These are phyloP conservation scores for Dioscorea alata DNA, from an alignment of 106 monocot species.

Conservation along the genomic window DNA sequence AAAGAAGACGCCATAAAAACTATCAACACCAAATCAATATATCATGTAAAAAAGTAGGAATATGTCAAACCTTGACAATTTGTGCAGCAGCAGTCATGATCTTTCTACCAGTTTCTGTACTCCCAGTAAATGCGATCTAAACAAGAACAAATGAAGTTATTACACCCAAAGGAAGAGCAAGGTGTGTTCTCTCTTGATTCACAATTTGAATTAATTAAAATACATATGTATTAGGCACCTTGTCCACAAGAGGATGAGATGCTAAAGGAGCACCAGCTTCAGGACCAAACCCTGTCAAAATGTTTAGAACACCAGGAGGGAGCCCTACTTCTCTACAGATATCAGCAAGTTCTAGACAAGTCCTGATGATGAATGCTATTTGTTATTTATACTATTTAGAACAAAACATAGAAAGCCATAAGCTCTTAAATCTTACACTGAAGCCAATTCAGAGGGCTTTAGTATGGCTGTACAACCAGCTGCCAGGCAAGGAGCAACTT, in stretches of 20 bases:
- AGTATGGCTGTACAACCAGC: conserved; percentile 95
- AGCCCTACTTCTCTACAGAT: conserved; percentile 87
- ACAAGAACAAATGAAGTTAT: background rate
- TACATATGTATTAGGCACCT: conserved; percentile 32
- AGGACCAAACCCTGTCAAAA: conserved; percentile 86
- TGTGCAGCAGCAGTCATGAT: conserved; percentile 90
- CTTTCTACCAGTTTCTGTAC: conserved; percentile 78
- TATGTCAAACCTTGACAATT: conserved; percentile 64
- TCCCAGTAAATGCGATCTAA: conserved; percentile 96
- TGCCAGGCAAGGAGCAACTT: conserved; percentile 97
- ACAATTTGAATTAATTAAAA: background rate
- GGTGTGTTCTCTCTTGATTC: background rate
- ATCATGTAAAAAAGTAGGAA: background rate
- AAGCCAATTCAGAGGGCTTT: conserved; percentile 94
- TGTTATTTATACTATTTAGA: background rate
- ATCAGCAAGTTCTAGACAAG: conserved; percentile 89
- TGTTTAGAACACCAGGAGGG: conserved; percentile 88
- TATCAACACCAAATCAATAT: background rate
- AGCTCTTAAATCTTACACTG: conserved; percentile 49
- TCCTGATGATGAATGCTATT: conserved; percentile 35
- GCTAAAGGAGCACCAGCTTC: conserved; percentile 94
- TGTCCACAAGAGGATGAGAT: conserved; percentile 89
- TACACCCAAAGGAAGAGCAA: conserved; percentile 2
- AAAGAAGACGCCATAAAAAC: conserved; percentile 1
- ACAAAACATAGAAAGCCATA: background rate